Base-by-base conservation (phyloP, 495 filamentous ascomycete species). In the Friedmanniomyces simplex region DNA sequence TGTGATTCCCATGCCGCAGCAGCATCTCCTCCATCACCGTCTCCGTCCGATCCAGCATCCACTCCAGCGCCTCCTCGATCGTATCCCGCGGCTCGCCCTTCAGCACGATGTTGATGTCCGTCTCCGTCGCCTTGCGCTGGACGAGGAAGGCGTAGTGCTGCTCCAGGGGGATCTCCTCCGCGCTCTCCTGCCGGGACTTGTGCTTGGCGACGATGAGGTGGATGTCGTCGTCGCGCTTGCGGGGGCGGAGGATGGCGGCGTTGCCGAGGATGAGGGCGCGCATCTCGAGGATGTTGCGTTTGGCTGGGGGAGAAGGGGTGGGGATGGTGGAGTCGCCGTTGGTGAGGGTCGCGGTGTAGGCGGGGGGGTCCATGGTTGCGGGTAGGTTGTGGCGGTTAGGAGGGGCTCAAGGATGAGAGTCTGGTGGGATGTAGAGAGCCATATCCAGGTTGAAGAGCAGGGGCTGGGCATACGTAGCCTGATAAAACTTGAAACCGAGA, bases 91-190 rank as follows among this genome's bases (percentile, higher is more conserved):
- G 26, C 14, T 21, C 18, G 20, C 43, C 32, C 39, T 57, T 57
- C 7, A 57, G 25, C 26, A 57, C 5, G 24, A 57, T 50, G 1
- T 34, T 7, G 34, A 57, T 57, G 4, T 49, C 54, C 26, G 22
- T 22, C 11, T 57, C 30, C 5, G 21, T 50, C 6, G 3, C 14
- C 26, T 41, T 50, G 16, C 46, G 25, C 46, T 24, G 28, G 25
- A 50, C 54, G 6, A 57, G 45, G 46, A 50, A 57, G 18, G 54
- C 54, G 30, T 57, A 57, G 54, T 57, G 54, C 30, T 50, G 46
- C 18, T 39, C 28, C 3, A 49, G n/a, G 11, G 42, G n/a, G 1
- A 39, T 10, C n/a, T 57, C 54, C 41, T 57, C 54, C 2, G 54
- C 54, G 18, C 26, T 37, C 1, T 5, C 43, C 39, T 50, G 54